A percentile compares a stretch with the other conserved stretches of the same genome.
phyloP scores from a whole-genome alignment of 1,284 basidiomycete species.

The Fomitiporia mediterranea region DNA sequence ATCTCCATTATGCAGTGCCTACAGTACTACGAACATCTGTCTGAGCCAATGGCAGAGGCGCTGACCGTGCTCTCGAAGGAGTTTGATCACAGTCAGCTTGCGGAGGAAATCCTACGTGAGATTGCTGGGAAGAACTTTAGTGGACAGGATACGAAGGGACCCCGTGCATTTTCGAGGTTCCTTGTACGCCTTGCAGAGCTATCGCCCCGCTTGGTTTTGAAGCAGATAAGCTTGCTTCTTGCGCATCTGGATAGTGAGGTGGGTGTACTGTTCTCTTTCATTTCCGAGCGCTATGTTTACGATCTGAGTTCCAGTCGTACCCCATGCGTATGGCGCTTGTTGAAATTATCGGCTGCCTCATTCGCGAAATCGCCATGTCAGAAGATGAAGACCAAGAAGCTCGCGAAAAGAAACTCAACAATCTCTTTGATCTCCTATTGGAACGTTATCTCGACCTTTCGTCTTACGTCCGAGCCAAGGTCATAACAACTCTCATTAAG shows the following conservation, averaged over 20 bases:
- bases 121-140: slow-evolving; percentile 77
- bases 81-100: slow-evolving; percentile 86
- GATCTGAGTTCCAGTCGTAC: slow-evolving; percentile 59
- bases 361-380: slow-evolving; percentile 67
- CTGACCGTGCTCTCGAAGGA: slow-evolving; percentile 78
- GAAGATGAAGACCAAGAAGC: slow-evolving; percentile 55
- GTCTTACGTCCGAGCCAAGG: slow-evolving; percentile 88
- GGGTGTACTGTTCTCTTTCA: slow-evolving; percentile 24
- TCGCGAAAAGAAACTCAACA: slow-evolving; percentile 78
- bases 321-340: slow-evolving; percentile 93
- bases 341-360: slow-evolving; percentile 80
- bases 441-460: slow-evolving; percentile 87
- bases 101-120: slow-evolving; percentile 87
- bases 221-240: slow-evolving; percentile 84
- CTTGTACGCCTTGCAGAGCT: slow-evolving; percentile 80
- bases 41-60: slow-evolving; percentile 92
- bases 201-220: slow-evolving; percentile 81
- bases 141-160: slow-evolving; percentile 83
- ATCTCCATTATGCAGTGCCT: slow-evolving; percentile 89
- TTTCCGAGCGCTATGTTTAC: slow-evolving; percentile 12
- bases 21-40: slow-evolving; percentile 92
- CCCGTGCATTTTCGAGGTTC: slow-evolving; percentile 83
- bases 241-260: slow-evolving; percentile 92
- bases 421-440: slow-evolving; percentile 79
- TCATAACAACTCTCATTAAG: slow-evolving; percentile 72